Evolutionary conservation across 1,139 yeast genomes (phyloP), one percentile per base, ranked within the genome.

Genomic region (Eremothecium cymbalariae): DNA sequence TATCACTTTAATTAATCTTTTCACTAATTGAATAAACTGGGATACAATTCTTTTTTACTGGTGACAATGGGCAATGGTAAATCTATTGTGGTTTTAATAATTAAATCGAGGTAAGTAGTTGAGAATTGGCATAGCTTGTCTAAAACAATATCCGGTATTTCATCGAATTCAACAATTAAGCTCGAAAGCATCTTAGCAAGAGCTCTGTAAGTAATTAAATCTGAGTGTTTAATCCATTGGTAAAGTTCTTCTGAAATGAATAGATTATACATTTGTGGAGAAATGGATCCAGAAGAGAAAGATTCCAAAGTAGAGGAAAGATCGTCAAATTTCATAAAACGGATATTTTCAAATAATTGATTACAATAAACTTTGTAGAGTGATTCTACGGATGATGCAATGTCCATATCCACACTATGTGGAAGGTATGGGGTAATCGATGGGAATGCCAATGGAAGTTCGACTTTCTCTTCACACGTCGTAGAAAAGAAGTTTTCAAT

Each of bases 191-290:
- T 68, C 44, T 73, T 72, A 13, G 77, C 66, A 65, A 82, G 64
- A 6, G 71, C 62, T 40, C 69, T 71, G 58, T 79, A 81, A 60
- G 78, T 70, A 8, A 70, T 59, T 45, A 70, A 51, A 55, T 86
- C 95, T 51, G 86, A 80, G 29, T 68, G 61, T 32, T 67, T 53
- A 12, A 82, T 68, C 94, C 94, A 83, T 12, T 68, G 68, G 6
- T 65, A 52, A 6, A 77, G 53, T 4, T 59, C 53, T n/a, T 71
- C 71, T 8, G 70, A 62, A 9, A 66, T 63, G 47, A 78, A 72
- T 13, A 84, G 60, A 44, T 72, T 72, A 50, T 71, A 72, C 23
- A 78, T 81, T 2, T 85, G 84, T 0, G 74, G 65, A 0, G 90
- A 74, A 36, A 83, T 64, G 1, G 75, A 67, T 8, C 77, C 67